Evolutionary conservation across 2,329 filamentous ascomycete species (phyloP).

Genomic region (Clonostachys chloroleuca): DNA sequence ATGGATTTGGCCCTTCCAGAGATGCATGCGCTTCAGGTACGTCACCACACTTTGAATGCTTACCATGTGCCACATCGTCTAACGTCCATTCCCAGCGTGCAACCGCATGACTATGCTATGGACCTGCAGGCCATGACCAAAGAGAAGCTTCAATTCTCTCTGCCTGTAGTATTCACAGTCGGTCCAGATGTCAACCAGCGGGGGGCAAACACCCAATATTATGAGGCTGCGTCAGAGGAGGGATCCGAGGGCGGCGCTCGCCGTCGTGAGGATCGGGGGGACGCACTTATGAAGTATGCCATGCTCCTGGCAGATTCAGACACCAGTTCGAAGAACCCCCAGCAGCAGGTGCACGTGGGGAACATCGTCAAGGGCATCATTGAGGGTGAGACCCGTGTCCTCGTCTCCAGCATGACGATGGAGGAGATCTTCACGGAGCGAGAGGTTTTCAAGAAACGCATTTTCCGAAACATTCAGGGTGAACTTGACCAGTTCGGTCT

Average conservation of each 20-base stretch:
- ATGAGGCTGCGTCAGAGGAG: conserved; percentile 6
- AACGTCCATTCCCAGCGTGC: conserved; percentile 36
- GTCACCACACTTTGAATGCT: background rate
- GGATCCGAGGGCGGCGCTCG: no score
- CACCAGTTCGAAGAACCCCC: conserved; percentile 29
- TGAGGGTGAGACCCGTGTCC: conserved; percentile 79
- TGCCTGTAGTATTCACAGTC: conserved; percentile 83
- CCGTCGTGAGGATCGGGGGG: conserved; percentile 43
- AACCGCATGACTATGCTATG: conserved; percentile 79
- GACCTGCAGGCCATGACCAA: conserved; percentile 83
- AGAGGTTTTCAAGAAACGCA: conserved; percentile 71
- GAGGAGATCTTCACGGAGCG: conserved; percentile 81
- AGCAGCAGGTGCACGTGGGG: conserved; percentile 59
- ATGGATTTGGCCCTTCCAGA: conserved; percentile 68
- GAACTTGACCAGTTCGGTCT: conserved; percentile 80
- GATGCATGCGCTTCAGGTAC: conserved; percentile 48
- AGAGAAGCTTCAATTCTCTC: conserved; percentile 78
- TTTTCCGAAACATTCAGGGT: conserved; percentile 70
- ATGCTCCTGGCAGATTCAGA: conserved; percentile 73
- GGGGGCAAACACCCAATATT: conserved; percentile 21
- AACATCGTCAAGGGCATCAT: conserved; percentile 89
- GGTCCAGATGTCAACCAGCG: conserved; percentile 69
- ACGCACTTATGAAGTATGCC: conserved; percentile 76
- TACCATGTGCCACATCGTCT: background rate
- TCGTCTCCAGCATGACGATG: conserved; percentile 89